Evolutionary conservation across 352 stramenopile species (phyloP), one percentile per base, ranked within the genome.

Genomic region (Phytopythium litorale): DNA sequence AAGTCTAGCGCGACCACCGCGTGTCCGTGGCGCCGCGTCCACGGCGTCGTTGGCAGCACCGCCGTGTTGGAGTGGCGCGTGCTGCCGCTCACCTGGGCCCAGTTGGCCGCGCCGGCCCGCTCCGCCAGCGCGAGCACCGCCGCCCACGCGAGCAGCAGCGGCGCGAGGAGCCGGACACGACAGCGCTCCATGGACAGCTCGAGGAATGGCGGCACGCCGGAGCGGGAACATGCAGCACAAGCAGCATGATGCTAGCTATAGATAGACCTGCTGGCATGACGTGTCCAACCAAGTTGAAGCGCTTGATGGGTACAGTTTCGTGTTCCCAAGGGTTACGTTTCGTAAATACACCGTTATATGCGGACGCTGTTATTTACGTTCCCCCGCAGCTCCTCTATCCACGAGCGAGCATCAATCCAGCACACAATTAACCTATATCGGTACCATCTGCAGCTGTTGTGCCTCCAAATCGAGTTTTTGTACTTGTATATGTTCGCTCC

Each of bases 11-110:
- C 69, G 33, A 70, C 60, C n/a, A 83, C 74, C 33, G 78, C 74
- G 54, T 92, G 84, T 30, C 84, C 84, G 53, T 89, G 83, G 46
- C 81, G 84, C 51, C 67, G 70, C 15, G 72, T 73, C 84, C 84
- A 92, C 0, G 79, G 77, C 6, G 84, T 90, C 2, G 64, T 59
- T 21, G 79, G 67, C 43, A 86, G 66, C 18, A 88, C 68, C 0
- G 59, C 79, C 18, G 75, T 65, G 54, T 92, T 92, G 13, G 79
- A 84, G 54, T 88, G 62, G 8, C 81, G 78, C 16, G 28, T 37
- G 42, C 63, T 69, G 46, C 83, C 83, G 56, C 81, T 92, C 28
- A 91, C 73, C 56, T 92, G 74, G 0, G 83, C 83, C 81, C 83
- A 92, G 65, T 92, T 92, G 32, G 79, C 67, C 21, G 66, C 65